Evolutionary conservation across 2,329 filamentous ascomycete genomes (phyloP), one percentile per base, ranked within the genome.

Genomic region (Fonsecaea multimorphosa): DNA sequence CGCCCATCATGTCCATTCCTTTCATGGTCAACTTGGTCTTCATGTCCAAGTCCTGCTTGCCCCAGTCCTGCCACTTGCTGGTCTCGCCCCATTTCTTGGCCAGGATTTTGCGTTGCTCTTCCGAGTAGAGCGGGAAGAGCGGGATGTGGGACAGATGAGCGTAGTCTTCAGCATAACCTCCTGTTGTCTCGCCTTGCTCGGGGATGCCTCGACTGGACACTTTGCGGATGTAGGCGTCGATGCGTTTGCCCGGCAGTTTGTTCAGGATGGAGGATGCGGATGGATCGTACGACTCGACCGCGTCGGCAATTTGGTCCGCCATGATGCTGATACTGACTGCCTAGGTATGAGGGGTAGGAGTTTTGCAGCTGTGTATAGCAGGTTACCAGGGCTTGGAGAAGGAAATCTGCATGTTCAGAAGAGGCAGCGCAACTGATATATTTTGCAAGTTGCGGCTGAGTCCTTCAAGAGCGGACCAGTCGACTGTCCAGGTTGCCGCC

Each of bases 91-190:
- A 55, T 34, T 55, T 55, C 29, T 55, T 34, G 31, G 31, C 31
- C 52, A 55, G 6, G 52, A 34, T 55, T 19, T 36, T 19, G n/a
- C 6, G 24, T 22, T 55, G 52, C 31, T 55, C 52, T 19, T 31
- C 52, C n/a, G 52, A 55, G 52, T 55, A 55, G 3, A 55, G 52
- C 52, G 52, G 14, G 52, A 31, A 55, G 29, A 55, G 29, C 16
- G 52, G 52, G 52, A 55, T 55, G 31, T 55, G 52, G 29, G 52
- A 34, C 29, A 55, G 12, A n/a, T 55, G 52, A 22, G 52, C 31
- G 16, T 55, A 34, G 29, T 11, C 27, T 11, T 55, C 24, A 8
- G 7, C 3, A 12, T 55, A 55, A 9, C 52, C 52, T 2, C 52
- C 52, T 19, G 52, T 55, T 5, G 24, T 31, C 31, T 19, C 31